These are phyloP conservation scores for Backusella australiensis DNA, from an alignment of 192 early-diverging fungal species.

Conservation along the genomic window DNA sequence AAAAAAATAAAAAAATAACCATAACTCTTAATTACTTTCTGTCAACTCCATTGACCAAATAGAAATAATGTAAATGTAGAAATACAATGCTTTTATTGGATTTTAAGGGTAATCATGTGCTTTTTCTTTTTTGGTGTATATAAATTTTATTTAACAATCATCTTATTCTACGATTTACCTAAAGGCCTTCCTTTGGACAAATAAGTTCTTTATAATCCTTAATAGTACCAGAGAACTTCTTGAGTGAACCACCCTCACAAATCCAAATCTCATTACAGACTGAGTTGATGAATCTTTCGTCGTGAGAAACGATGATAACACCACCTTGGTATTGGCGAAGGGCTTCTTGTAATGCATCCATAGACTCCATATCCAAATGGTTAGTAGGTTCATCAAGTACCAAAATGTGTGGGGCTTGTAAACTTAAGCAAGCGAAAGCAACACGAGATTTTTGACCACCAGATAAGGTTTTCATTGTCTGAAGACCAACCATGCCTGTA, in stretches of 20 bases:
- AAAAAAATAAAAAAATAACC: neutral
- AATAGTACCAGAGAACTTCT: constrained; percentile 85
- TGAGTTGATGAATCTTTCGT: constrained; percentile 91
- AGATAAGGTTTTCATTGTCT: constrained; percentile 90
- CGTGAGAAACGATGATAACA: constrained; percentile 95
- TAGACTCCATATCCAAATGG: constrained; percentile 88
- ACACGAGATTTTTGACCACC: constrained; percentile 98
- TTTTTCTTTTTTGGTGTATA: neutral
- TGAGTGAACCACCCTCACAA: constrained; percentile 80
- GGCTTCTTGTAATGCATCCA: constrained; percentile 90
- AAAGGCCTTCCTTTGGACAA: constrained; percentile 11
- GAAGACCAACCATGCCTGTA: constrained; percentile 93
- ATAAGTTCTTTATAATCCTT: constrained; percentile 67
- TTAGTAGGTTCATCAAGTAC: constrained; percentile 96
- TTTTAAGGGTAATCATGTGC: neutral
- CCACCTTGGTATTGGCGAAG: constrained; percentile 89
- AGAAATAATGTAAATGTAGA: neutral
- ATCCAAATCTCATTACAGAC: constrained; percentile 93
- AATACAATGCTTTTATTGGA: constrained; percentile 2
- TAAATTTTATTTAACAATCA: neutral
- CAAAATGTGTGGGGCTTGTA: constrained; percentile 88
- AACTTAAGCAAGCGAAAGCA: constrained; percentile 93
- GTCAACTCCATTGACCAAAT: neutral
- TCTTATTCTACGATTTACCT: neutral
- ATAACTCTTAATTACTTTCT: neutral